Conservation (phyloP, 2,329 filamentous ascomycete species). For the Hypoxylon rubiginosum region DNA sequence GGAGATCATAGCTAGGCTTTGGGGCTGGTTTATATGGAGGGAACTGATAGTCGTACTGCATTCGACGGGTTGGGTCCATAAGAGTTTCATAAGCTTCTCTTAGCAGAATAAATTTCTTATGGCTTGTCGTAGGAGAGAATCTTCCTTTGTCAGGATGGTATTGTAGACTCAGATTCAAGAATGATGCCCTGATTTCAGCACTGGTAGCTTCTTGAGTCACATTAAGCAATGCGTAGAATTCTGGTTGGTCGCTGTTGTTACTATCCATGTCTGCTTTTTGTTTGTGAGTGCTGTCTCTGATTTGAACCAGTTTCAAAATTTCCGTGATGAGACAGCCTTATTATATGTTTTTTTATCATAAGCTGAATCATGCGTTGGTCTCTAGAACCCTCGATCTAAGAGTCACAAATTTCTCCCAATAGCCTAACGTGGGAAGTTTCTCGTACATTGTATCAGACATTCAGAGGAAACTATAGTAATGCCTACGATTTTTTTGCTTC, state of each 20-base stretch:
- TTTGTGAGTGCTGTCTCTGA: not conserved
- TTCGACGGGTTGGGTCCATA: conserved; percentile 1
- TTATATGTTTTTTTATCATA: not conserved
- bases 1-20: not conserved
- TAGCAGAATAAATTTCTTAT: conserved; percentile 14
- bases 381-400: not conserved
- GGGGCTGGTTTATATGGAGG: not conserved
- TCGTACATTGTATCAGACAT: not conserved
- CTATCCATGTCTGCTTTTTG: not conserved
- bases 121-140: not conserved
- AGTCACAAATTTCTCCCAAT: not conserved
- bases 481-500: not conserved
- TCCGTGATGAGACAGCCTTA: not conserved
- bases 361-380: not conserved
- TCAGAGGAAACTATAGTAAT: not conserved
- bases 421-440: not conserved
- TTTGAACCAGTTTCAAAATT: not conserved
- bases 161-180: not conserved
- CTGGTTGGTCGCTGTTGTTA: conserved; percentile 6
- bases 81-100: conserved; percentile 22
- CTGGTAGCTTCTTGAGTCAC: conserved; percentile 5
- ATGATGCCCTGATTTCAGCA: conserved; percentile 18
- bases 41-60: conserved; percentile 2
- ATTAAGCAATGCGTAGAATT: conserved; percentile 13
- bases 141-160: conserved; percentile 23